Evolutionary conservation across 2,329 filamentous ascomycete genomes (phyloP), one percentile per base, ranked within the genome.

Genomic region (Metarhizium sp.): DNA sequence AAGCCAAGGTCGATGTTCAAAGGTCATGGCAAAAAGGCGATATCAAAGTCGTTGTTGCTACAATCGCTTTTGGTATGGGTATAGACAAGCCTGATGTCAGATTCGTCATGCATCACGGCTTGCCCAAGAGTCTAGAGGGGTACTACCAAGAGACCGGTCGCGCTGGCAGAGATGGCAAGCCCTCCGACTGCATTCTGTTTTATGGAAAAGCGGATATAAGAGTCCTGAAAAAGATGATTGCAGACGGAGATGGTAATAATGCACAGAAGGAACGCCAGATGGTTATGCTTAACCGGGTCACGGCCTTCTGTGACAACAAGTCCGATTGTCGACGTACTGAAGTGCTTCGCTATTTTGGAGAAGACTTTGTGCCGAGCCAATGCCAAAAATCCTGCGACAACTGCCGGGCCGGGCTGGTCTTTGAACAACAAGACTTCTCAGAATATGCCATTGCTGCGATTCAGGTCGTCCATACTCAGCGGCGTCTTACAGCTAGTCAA

Each of bases 61-160:
- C 94, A 0, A 97, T 99, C 69, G 94, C 94, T 29, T 99, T 99
- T 67, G 94, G 94, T 6, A 99, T 99, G 94, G 94, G 94, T n/a
- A 99, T 99, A 61, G 94, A 99, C 75, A 99, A 99, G 69, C 83
- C 92, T 0, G 88, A 99, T 67, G 94, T 99, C 50, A 88, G 94
- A 32, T 99, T 95, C 67, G 94, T 99, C 38, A 90, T 99, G 45
- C 95, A 99, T 66, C 87, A 95, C 64, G 88, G 85, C 47, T 78
- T 99, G 6, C 94, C 94, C 1, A 97, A 99, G 71, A 96, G 90
- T 63, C 75, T 99, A 54, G 94, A 99, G 72, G 94, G 94, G 0
- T 99, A 99, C 69, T 99, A 99, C 66, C 94, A 99, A 68, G 94
- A 99, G 70, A 99, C 94, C 48, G 94, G 94, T 1, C 87, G 94